Base-by-base conservation (phyloP, 2,329 filamentous ascomycete genomes). In the Epichloe glyceriae region DNA sequence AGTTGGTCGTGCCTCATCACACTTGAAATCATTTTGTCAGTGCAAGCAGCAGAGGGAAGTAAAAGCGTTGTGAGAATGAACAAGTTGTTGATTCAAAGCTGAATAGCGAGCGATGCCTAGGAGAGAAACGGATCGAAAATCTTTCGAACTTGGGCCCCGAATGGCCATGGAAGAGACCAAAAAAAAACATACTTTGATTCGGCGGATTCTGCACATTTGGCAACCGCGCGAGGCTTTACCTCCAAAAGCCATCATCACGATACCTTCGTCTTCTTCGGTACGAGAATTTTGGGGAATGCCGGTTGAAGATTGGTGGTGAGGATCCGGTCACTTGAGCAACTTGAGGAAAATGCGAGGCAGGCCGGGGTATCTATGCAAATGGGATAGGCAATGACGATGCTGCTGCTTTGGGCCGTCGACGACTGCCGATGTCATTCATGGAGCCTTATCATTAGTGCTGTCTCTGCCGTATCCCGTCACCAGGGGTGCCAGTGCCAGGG, bases 191-290 rank as follows among this genome's bases (percentile, higher is more conserved):
- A 83, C 83, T 75, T 86, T 87, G 62, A 87, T 86, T 58, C 83
- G 75, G 56, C 83, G 74, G 42, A 76, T 83, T 63, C 83, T 77
- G 64, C 83, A 87, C 76, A 83, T 86, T 68, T 85, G 82, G 60
- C 83, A 87, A 59, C 82, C 83, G 65, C 72, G 70, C 2, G 79
- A 82, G 59, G 79, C 78, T 65, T 80, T 81, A 39, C 79, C 80
- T 53, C 76, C 79, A 58, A 81, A 82, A 4, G 81, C 79, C 79
- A 82, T 83, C 56, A 53, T 50, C 17, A 17, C 39, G 47, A 15
- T 11, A 33, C 44, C 46, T 43, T 22, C 44, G 38, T 33, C 30
- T 37, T 40, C 8, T 40, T 33, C 22, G 42, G 20, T 45, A 34
- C 15, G 10, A 4, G 39, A 22, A 11, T 8, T 5, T 42, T 14